phyloP scores from a whole-genome alignment of 75 land plant genomes.

The Picea sitchensis region DNA sequence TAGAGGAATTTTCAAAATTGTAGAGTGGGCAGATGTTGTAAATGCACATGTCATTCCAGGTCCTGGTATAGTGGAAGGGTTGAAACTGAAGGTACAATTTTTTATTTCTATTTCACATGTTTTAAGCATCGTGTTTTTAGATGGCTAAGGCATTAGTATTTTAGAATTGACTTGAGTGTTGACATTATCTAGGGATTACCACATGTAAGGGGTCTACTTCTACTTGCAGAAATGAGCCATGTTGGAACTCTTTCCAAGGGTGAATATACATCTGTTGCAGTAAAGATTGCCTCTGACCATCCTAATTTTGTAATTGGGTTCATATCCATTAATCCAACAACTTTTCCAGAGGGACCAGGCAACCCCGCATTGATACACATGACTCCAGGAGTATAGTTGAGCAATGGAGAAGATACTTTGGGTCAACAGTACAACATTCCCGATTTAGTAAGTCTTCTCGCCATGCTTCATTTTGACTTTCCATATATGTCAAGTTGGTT shows the following conservation, averaged over 20 bases:
- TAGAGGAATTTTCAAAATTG: constrained; percentile 82
- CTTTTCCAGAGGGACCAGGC: too few relatives aligned
- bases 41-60: constrained; percentile 92
- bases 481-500: too few relatives aligned
- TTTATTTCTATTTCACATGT: background rate
- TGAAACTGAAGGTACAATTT: constrained; percentile 66
- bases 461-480: too few relatives aligned
- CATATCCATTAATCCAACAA: too few relatives aligned
- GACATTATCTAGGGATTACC: constrained; percentile 64
- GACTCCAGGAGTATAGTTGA: too few relatives aligned
- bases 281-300: too few relatives aligned
- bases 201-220: constrained; percentile 64
- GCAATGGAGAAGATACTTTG: too few relatives aligned
- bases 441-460: too few relatives aligned
- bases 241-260: constrained; percentile 73
- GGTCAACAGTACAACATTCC: too few relatives aligned
- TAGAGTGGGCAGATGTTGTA: constrained; percentile 89
- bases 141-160: too few relatives aligned
- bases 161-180: constrained; percentile 46
- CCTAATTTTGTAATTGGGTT: too few relatives aligned
- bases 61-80: constrained; percentile 89
- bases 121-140: background rate
- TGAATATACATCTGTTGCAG: constrained; percentile 75
- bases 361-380: too few relatives aligned
- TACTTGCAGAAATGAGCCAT: constrained; percentile 96